Conservation (phyloP, 768 basidiomycete species). For the Symmetrospora coprosmae region DNA sequence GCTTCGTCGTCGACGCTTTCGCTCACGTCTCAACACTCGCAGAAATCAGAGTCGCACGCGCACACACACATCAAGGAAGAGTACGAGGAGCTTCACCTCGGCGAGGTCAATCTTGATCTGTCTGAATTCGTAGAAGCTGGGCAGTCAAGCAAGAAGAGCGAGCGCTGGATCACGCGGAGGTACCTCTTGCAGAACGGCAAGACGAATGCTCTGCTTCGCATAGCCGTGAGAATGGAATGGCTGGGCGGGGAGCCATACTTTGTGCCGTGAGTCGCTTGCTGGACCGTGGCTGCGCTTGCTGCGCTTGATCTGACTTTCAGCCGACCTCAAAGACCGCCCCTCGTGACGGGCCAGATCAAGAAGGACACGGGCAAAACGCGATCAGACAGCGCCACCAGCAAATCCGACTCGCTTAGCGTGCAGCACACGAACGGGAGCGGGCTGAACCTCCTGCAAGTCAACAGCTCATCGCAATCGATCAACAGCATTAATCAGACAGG, state of each 20-base stretch:
- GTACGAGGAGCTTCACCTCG: conserved; percentile 24
- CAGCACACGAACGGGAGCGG: too few relatives aligned
- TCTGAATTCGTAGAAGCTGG: conserved; percentile 26
- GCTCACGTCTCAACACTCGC: not conserved
- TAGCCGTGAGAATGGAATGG: conserved; percentile 32
- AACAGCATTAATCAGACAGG: too few relatives aligned
- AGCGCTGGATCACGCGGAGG: conserved; percentile 20
- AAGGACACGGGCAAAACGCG: too few relatives aligned
- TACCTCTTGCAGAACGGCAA: conserved; percentile 30
- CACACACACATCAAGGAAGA: conserved; percentile 21
- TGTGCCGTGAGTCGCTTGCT: conserved; percentile 20
- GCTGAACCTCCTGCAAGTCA: too few relatives aligned
- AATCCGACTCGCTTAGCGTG: too few relatives aligned
- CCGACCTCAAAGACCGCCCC: not conserved
- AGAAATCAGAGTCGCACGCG: not conserved
- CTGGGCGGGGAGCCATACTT: conserved; percentile 27
- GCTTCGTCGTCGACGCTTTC: too few relatives aligned
- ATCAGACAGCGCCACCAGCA: too few relatives aligned
- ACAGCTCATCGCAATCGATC: too few relatives aligned
- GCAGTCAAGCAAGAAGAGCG: not conserved
- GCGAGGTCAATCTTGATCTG: conserved; percentile 29
- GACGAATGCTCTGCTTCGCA: conserved; percentile 29
- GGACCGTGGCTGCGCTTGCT: not conserved
- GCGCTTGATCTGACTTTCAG: not conserved
- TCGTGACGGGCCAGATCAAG: conserved; percentile 10